phyloP scores from a whole-genome alignment of 306 rosid species.

The Echinosophora koreensis region DNA sequence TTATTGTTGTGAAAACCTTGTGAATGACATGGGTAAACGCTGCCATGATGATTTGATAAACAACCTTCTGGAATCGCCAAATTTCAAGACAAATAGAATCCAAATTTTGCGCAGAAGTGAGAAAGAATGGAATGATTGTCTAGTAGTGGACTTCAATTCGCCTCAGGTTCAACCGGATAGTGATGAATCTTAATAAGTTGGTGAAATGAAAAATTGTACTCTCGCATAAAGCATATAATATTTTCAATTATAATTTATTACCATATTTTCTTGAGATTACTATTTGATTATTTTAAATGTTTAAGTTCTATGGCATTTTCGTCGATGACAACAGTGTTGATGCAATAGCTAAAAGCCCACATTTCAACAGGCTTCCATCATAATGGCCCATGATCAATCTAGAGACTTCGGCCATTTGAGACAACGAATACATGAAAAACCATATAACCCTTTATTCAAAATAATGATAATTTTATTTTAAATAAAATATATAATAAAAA shows the following conservation, averaged over 20 bases:
- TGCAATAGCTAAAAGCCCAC: too few species aligned
- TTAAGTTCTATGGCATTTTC: too few species aligned
- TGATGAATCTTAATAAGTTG: not conserved
- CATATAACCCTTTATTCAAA: too few species aligned
- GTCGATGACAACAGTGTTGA: too few species aligned
- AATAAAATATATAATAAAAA: too few species aligned
- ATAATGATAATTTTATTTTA: too few species aligned
- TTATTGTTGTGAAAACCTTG: not conserved
- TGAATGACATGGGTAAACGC: not conserved
- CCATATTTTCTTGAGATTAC: not conserved
- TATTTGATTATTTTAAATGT: too few species aligned
- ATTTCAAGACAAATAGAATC: not conserved
- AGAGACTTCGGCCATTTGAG: too few species aligned
- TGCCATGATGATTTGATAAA: slow-evolving; percentile 9
- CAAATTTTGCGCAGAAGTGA: not conserved
- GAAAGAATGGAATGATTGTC: not conserved
- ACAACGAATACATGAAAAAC: too few species aligned
- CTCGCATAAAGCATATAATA: not conserved
- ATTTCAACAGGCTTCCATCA: too few species aligned
- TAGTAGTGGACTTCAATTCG: not conserved
- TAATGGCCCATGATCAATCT: too few species aligned
- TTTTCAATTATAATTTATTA: too few species aligned
- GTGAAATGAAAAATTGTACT: not conserved
- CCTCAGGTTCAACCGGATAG: not conserved
- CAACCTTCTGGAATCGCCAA: not conserved